A percentile compares a stretch with the other conserved stretches of the same genome.
These are phyloP conservation scores for Sugiyamaella neomexicana DNA, from an alignment of 1,139 yeast genomes.

Conservation along the genomic window DNA sequence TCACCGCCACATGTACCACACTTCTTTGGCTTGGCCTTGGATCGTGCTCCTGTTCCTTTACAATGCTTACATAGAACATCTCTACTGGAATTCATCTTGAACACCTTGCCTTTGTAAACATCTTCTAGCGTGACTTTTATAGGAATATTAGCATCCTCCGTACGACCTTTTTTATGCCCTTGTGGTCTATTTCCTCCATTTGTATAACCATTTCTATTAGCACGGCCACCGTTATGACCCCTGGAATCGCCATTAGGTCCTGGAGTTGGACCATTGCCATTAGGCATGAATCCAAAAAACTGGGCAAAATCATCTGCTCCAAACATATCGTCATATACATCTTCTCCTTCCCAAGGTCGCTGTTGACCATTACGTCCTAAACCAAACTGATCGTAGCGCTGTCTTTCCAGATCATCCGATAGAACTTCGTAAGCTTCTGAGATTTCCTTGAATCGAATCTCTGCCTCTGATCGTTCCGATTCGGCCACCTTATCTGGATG, in stretches of 20 bases:
- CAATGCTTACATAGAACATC: conserved; percentile 71
- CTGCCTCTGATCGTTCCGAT: conserved; percentile 62
- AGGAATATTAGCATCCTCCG: conserved; percentile 67
- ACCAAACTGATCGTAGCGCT: conserved; percentile 60
- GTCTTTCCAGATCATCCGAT: conserved; percentile 57
- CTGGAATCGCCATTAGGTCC: conserved; percentile 18
- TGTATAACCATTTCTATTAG: conserved; percentile 14
- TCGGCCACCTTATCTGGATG: conserved; percentile 84
- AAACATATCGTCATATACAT: conserved; percentile 43
- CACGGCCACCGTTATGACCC: background rate
- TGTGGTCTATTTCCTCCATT: conserved; percentile 27
- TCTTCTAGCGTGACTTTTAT: conserved; percentile 72
- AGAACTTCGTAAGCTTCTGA: conserved; percentile 76
- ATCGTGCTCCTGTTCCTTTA: conserved; percentile 70
- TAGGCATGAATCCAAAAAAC: conserved; percentile 49
- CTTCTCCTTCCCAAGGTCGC: conserved; percentile 21
- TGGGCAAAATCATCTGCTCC: conserved; percentile 68
- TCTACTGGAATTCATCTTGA: conserved; percentile 73
- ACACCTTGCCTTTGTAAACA: conserved; percentile 74
- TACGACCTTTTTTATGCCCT: conserved; percentile 35
- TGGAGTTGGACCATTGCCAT: conserved; percentile 22
- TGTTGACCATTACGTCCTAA: conserved; percentile 23
- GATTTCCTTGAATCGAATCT: conserved; percentile 70
- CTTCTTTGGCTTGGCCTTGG: conserved; percentile 53
- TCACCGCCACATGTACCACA: conserved; percentile 75